Percentiles rank a stretch among this genome's conserved stretches.
These are phyloP conservation scores for Ambrosiella beaveri DNA, from an alignment of 2,329 filamentous ascomycete genomes.

Conservation along the genomic window DNA sequence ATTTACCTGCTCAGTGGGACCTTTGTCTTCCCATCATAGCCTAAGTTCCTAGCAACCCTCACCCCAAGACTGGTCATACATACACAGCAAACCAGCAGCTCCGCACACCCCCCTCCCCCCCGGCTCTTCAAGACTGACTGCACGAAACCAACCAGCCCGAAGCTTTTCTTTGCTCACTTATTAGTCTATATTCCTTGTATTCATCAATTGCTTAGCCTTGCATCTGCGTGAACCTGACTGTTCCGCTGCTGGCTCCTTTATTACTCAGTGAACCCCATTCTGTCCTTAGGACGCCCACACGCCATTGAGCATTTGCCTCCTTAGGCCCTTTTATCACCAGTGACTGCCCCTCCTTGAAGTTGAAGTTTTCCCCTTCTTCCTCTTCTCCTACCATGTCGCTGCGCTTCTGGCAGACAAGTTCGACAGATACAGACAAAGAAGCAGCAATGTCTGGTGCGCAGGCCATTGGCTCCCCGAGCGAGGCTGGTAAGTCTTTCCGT, in stretches of 20 bases:
- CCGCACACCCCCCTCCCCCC: background rate
- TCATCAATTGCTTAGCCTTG: background rate
- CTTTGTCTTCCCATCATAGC: background rate
- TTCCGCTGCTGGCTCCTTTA: background rate
- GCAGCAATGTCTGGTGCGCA: slow-evolving; percentile 12
- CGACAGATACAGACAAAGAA: slow-evolving; percentile 6
- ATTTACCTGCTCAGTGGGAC: background rate
- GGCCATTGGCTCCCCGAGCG: slow-evolving; percentile 12
- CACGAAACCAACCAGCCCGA: background rate
- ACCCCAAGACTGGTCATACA: background rate
- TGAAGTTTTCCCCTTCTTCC: slow-evolving; percentile 11
- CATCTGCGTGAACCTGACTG: background rate
- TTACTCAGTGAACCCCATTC: slow-evolving; percentile 3
- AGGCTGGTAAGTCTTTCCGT: slow-evolving; percentile 11
- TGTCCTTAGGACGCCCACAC: slow-evolving; percentile 1
- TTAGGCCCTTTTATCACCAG: slow-evolving; percentile 10
- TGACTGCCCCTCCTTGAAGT: slow-evolving; percentile 4
- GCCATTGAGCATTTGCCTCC: background rate
- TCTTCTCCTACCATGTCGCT: slow-evolving; percentile 18
- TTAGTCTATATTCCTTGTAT: slow-evolving; percentile 2
- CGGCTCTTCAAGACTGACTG: background rate
- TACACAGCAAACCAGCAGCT: background rate
- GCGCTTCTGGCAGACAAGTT: slow-evolving; percentile 12
- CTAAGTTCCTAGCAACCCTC: background rate
- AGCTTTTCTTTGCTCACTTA: background rate